Base-by-base conservation (phyloP, 148 eudicot genomes). In the Oxyria digyna region DNA sequence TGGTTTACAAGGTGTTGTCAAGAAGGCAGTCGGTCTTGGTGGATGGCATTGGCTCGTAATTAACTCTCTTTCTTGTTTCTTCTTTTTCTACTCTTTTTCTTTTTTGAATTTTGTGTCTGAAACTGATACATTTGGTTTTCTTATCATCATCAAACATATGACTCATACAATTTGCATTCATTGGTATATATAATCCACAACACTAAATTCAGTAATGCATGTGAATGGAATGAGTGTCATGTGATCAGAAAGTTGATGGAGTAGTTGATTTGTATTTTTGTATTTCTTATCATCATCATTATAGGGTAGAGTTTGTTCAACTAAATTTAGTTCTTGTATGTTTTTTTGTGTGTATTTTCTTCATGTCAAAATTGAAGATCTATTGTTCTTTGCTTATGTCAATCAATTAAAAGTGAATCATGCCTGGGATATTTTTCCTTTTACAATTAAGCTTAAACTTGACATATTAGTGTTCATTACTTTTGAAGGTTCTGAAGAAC, bases 1-100 rank as follows among this genome's bases (percentile, higher is more conserved):
- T 24, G 98, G 98, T 24, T 75, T 93, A 42, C 98, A 93, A 86
- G 98, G 98, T 26, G 96, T 93, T 65, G 98, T 93, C 48, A 93
- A 93, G 87, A 93, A 93, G 74, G 98, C 98, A 79, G 96, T 89
- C 73, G 96, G 96, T 69, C 98, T 93, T 85, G 98, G 98, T 73
- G 98, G 98, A 52, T 89, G 98, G 98, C 98, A 93, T 83, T 93
- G 98, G 98, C 96, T 93, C 96, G 98, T 93, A 89, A 23, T 8
- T 24, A 55, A 20, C 8, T 59, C 3, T 31, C 20, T 59, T 27
- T 59, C 14, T 24, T 21, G 9, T 23, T 54, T 24, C 6, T 24
- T 50, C 2, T 50, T 50, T 20, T 20, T 3, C 4, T n/a, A n/a
- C n/a, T 1, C 13, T 17, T 13, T 0, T 13, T 13, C 49, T 15